Evolutionary conservation across 1,284 basidiomycete species (phyloP).

Genomic region (Caloboletus firmus): DNA sequence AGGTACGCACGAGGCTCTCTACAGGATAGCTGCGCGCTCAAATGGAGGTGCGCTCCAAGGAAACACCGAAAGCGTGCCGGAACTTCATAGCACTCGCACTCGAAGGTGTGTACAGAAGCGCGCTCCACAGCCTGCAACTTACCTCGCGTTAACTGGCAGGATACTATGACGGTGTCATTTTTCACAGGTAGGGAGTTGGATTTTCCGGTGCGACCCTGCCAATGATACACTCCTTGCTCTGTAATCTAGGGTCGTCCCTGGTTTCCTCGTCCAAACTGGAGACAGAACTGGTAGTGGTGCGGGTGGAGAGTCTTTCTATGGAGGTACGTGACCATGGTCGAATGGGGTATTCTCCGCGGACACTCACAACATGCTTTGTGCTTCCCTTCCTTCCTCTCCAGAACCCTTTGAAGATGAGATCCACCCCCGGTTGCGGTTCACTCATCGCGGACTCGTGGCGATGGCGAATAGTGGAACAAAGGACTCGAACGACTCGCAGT

Average conservation of each 20-base stretch:
- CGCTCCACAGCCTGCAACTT: constrained; percentile 12
- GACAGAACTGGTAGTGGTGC: constrained; percentile 89
- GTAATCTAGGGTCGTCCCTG: constrained; percentile 66
- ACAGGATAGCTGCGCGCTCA: neutral
- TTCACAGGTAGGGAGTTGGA: constrained; percentile 68
- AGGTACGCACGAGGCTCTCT: constrained; percentile 46
- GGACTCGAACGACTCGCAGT: constrained; percentile 86
- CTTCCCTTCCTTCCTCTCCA: constrained; percentile 23
- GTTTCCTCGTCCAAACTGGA: constrained; percentile 94
- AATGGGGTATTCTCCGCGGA: neutral
- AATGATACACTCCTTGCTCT: neutral
- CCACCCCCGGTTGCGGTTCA: constrained; percentile 84
- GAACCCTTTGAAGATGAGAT: constrained; percentile 93
- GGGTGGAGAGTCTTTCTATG: constrained; percentile 91
- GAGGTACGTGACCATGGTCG: constrained; percentile 52
- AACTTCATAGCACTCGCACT: constrained; percentile 90
- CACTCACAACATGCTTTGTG: neutral
- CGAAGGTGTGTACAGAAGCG: constrained; percentile 65
- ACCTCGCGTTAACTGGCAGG: constrained; percentile 47
- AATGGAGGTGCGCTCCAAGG: constrained; percentile 43
- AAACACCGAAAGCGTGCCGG: constrained; percentile 90
- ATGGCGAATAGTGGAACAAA: constrained; percentile 92
- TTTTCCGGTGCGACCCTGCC: neutral
- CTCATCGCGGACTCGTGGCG: constrained; percentile 85
- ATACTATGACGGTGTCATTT: constrained; percentile 94